phyloP scores from a whole-genome alignment of 169 alveolate species.

The Theileria parva region DNA sequence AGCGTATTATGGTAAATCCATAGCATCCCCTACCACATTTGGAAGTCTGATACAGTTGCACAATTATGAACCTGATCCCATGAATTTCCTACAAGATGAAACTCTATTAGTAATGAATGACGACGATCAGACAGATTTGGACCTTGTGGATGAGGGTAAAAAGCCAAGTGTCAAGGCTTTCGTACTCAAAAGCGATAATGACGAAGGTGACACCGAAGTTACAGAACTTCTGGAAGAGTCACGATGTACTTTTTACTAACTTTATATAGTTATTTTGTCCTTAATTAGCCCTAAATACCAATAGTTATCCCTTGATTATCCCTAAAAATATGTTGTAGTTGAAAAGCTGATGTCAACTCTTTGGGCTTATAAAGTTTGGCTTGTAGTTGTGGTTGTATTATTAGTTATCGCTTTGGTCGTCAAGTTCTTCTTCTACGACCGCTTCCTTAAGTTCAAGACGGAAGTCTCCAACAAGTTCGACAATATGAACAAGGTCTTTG shows the following conservation, averaged over 20 bases:
- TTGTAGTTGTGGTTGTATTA: neutral
- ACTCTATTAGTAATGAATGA: neutral
- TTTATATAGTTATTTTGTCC: neutral
- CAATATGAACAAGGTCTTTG: slow-evolving; percentile 14
- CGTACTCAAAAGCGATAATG: neutral
- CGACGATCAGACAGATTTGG: slow-evolving; percentile 8
- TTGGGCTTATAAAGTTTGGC: slow-evolving; percentile 18
- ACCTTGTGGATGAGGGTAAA: neutral
- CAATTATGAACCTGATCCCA: slow-evolving; percentile 4
- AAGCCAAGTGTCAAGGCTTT: slow-evolving; percentile 3
- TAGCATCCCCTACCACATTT: neutral
- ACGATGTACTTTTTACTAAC: neutral
- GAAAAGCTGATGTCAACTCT: neutral
- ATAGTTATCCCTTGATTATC: neutral
- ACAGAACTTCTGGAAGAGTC: neutral
- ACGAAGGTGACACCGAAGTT: neutral
- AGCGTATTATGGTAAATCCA: neutral
- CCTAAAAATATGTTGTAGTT: neutral
- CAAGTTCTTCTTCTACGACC: slow-evolving; percentile 22
- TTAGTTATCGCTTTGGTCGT: slow-evolving; percentile 28
- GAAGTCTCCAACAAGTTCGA: slow-evolving; percentile 14
- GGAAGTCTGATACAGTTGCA: slow-evolving; percentile 1
- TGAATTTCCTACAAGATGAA: slow-evolving; percentile 13
- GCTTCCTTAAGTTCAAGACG: slow-evolving; percentile 14
- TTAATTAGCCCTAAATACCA: neutral